Evolutionary conservation across 768 basidiomycete species (phyloP).

Genomic region (Pleurotus cornucopiae): DNA sequence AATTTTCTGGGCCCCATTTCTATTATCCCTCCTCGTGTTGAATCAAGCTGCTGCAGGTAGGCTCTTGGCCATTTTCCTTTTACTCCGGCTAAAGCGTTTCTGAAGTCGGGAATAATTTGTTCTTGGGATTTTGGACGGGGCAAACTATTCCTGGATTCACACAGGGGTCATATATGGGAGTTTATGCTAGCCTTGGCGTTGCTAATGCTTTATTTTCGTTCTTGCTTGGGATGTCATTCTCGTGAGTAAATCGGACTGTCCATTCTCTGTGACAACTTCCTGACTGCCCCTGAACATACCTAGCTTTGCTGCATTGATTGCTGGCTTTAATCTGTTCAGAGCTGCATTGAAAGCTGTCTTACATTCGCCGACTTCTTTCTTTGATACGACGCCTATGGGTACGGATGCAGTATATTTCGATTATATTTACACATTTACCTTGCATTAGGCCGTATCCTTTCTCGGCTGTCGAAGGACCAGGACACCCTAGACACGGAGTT

Average conservation of each 20-base stretch:
- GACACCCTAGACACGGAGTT: slow-evolving; percentile 52
- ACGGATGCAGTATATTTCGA: slow-evolving; percentile 2
- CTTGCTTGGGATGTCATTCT: slow-evolving; percentile 41
- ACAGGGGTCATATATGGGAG: slow-evolving; percentile 67
- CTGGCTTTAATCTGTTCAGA: slow-evolving; percentile 50
- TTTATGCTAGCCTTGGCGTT: slow-evolving; percentile 45
- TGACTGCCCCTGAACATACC: no score
- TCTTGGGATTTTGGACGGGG: slow-evolving; percentile 73
- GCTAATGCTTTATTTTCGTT: slow-evolving; percentile 51
- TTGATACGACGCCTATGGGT: slow-evolving; percentile 73
- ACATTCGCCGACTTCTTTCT: slow-evolving; percentile 60
- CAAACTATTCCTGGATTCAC: slow-evolving; percentile 47
- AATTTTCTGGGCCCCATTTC: slow-evolving; percentile 41
- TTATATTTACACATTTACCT: background rate
- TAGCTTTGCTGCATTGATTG: slow-evolving; percentile 35
- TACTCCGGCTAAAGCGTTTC: no score
- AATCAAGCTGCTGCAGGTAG: slow-evolving; percentile 48
- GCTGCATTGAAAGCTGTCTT: slow-evolving; percentile 53
- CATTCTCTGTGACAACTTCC: no score
- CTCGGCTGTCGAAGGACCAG: slow-evolving; percentile 59
- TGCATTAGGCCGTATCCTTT: slow-evolving; percentile 48
- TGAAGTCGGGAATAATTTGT: slow-evolving; percentile 55
- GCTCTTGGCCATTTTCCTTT: background rate
- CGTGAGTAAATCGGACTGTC: slow-evolving; percentile 28
- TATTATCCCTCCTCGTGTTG: slow-evolving; percentile 39